phyloP scores from a whole-genome alignment of 768 basidiomycete genomes.

The Cystofilobasidium bisporidii region DNA sequence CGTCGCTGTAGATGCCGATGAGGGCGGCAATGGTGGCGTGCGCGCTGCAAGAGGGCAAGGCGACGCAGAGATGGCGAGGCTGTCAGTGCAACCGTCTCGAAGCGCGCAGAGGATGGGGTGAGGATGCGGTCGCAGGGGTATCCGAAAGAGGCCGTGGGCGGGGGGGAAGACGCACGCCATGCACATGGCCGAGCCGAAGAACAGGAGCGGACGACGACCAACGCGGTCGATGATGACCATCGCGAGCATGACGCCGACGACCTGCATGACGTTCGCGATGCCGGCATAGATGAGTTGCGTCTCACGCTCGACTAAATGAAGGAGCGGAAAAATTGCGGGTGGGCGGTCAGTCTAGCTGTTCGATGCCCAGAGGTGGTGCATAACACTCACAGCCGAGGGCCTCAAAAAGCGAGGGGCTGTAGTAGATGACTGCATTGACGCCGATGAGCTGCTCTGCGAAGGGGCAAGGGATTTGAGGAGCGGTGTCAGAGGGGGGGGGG shows the following conservation, averaged over 20 bases:
- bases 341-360: background rate
- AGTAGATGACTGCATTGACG: constrained; percentile 10
- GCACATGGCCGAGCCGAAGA: background rate
- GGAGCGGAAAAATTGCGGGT: background rate
- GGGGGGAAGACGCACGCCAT: background rate
- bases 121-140: too few species aligned
- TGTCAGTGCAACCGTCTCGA: too few species aligned
- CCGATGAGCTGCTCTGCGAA: background rate
- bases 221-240: constrained; percentile 24
- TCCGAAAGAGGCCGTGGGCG: too few species aligned
- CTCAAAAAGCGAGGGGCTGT: constrained; percentile 15
- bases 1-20: background rate
- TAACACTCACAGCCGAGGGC: constrained; percentile 15
- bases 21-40: constrained; percentile 7
- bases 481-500: too few species aligned
- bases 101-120: too few species aligned
- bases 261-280: constrained; percentile 28
- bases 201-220: constrained; percentile 25
- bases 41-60: background rate
- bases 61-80: background rate
- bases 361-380: too few species aligned
- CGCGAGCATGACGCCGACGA: constrained; percentile 11
- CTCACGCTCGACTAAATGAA: background rate
- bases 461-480: too few species aligned
- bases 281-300: constrained; percentile 23